phyloP scores from a whole-genome alignment of 352 stramenopile genomes.

The Globisporangium emineosum region DNA sequence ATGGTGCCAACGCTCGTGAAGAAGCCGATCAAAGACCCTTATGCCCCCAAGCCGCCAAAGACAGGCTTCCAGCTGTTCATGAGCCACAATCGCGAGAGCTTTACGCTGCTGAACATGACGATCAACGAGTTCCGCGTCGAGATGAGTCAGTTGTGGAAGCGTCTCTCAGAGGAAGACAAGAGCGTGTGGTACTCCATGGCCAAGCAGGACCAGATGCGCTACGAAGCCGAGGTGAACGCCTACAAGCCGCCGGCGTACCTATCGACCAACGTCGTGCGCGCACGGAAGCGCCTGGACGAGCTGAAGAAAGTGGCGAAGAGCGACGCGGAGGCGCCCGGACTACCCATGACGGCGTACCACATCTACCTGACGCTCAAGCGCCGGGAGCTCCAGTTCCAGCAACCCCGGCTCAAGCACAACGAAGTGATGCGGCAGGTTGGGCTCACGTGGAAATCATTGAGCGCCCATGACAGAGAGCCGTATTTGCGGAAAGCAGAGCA shows the following conservation, averaged over 20 bases:
- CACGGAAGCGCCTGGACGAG: slow-evolving; percentile 32
- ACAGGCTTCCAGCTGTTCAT: slow-evolving; percentile 69
- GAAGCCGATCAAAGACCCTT: slow-evolving; percentile 34
- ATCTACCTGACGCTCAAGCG: slow-evolving; percentile 40
- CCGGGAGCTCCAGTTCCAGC: slow-evolving; percentile 26
- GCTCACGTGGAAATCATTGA: slow-evolving; percentile 40
- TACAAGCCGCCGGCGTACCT: slow-evolving; percentile 46
- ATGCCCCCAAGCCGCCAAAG: slow-evolving; percentile 36
- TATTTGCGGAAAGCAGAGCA: slow-evolving; percentile 38
- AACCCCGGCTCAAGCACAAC: slow-evolving; percentile 32
- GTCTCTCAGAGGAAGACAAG: slow-evolving; percentile 40
- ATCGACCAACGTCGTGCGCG: slow-evolving; percentile 17
- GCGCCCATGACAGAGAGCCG: slow-evolving; percentile 23
- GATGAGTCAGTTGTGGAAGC: slow-evolving; percentile 52
- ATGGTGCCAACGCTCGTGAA: slow-evolving; percentile 2
- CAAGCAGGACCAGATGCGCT: slow-evolving; percentile 39
- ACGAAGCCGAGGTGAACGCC: slow-evolving; percentile 43
- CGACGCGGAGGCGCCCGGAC: slow-evolving; percentile 30
- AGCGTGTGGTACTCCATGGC: slow-evolving; percentile 46
- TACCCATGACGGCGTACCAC: slow-evolving; percentile 43
- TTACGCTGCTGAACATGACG: slow-evolving; percentile 48
- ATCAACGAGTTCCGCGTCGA: slow-evolving; percentile 54
- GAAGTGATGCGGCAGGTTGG: slow-evolving; percentile 50
- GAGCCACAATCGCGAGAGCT: slow-evolving; percentile 48
- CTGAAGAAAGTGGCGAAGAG: slow-evolving; percentile 29